Percentiles rank a stretch among this genome's conserved stretches.
Conservation (phyloP, 352 stramenopile genomes). For the Phytopythium cucurbitacearum region DNA sequence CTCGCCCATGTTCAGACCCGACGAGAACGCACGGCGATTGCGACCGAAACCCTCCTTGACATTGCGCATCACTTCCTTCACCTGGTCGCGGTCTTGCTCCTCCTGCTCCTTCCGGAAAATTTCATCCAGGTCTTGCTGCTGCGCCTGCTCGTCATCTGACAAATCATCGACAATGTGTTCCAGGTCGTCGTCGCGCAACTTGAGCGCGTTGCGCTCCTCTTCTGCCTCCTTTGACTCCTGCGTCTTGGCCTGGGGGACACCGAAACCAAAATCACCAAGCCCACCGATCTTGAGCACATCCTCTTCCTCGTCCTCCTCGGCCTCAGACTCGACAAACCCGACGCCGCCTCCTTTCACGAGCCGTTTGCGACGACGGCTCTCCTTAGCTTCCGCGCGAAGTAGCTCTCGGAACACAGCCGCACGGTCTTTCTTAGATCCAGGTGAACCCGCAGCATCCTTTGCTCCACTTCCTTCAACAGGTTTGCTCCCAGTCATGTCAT, state of each 20-base stretch:
- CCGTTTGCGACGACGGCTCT: conserved; percentile 53
- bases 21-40: conserved; percentile 74
- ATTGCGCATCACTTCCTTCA: conserved; percentile 85
- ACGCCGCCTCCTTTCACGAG: conserved; percentile 33
- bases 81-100: conserved; percentile 58
- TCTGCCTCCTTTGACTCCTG: conserved; percentile 73
- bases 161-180: conserved; percentile 85
- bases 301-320: conserved; percentile 84
- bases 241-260: conserved; percentile 58
- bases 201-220: conserved; percentile 70
- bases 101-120: conserved; percentile 72
- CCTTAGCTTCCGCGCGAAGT: conserved; percentile 48
- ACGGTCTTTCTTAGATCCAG: conserved; percentile 41
- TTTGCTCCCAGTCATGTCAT: conserved; percentile 14
- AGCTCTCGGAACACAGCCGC: conserved; percentile 65
- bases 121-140: conserved; percentile 64
- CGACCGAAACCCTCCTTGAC: conserved; percentile 87
- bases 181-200: conserved; percentile 73
- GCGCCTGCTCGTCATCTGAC: conserved; percentile 72
- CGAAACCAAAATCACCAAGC: conserved; percentile 84
- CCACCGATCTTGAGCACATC: conserved; percentile 79
- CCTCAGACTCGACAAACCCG: conserved; percentile 77
- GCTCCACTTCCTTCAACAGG: conserved; percentile 8
- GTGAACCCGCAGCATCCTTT: neutral
- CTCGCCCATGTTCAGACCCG: conserved; percentile 37